Base-by-base conservation (phyloP, 441 rosid species). In the Viola pubescens region DNA sequence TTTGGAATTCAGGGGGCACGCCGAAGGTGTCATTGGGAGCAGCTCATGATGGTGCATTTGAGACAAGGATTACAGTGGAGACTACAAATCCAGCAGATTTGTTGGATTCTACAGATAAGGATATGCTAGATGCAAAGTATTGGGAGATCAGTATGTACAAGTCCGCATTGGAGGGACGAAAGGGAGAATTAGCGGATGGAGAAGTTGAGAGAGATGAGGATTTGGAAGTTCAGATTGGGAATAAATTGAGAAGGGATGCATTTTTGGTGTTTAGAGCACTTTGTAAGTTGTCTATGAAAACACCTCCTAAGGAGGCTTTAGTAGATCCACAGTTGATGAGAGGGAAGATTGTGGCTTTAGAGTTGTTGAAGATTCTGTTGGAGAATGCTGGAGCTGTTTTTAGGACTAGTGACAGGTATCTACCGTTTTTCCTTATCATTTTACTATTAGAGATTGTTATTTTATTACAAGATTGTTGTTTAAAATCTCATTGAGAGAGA, bases 101-200 rank as follows among this genome's bases (percentile, higher is more conserved):
- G 79, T 69, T 94, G 72, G 99, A 94, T 73, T 94, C 99, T n/a
- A 91, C 92, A 0, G 99, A 94, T 70, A 94, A 91, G 84, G 99
- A 94, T 60, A 94, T 94, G 98, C 65, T 94, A 79, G 99, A 94
- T 62, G 99, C 99, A 4, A 94, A 94, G 76, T 94, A 94, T 72
- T 94, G 99, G 99, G 99, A 94, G 87, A 94, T 94, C 60, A 94
- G 99, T 73, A 88, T 94, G 98, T 94, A 94, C 48, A 91, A 94
- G 82, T 86, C 97, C 2, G 99, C 99, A 3, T 71, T 94, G 76
- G 99, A 94, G 75, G 99, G 95, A 61, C 83, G 99, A 77, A 94
- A 94, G 68, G 98, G 96, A 42, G 98, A 94, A 69, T 80, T 94
- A 77, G 84, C 77, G 0, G 98, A 87, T 10, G 91, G 86, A 38